A percentile compares a stretch with the other conserved stretches of the same genome.
These are phyloP conservation scores for Aspergillus piperis DNA, from an alignment of 2,329 filamentous ascomycete genomes.

Conservation along the genomic window DNA sequence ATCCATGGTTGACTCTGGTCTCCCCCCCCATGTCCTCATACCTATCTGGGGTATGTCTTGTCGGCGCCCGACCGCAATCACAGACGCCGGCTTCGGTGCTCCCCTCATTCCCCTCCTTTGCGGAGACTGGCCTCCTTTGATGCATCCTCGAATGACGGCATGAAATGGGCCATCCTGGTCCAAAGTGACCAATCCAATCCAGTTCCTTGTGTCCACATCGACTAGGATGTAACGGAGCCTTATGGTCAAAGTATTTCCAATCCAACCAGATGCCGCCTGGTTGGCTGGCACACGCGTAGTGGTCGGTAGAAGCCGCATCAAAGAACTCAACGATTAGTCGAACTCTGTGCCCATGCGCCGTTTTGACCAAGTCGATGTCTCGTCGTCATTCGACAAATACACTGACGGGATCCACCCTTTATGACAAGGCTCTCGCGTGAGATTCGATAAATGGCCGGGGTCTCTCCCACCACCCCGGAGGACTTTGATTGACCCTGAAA, in stretches of 20 bases:
- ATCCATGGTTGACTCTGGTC: neutral
- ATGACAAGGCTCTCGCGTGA: neutral
- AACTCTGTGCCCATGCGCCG: neutral
- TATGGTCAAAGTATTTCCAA: neutral
- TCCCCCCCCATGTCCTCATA: neutral
- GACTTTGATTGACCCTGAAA: neutral
- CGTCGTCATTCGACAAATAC: neutral
- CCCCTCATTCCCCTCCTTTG: neutral
- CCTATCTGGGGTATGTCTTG: neutral
- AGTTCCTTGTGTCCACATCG: neutral
- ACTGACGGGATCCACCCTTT: neutral
- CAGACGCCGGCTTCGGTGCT: neutral
- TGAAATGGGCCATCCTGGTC: neutral
- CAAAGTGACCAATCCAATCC: neutral
- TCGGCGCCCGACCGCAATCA: neutral
- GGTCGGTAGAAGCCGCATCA: neutral
- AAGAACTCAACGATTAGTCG: neutral
- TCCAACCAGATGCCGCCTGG: neutral
- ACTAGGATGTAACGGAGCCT: neutral
- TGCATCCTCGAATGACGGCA: neutral
- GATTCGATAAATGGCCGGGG: slow-evolving; percentile 1
- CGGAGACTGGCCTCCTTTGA: neutral
- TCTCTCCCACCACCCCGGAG: neutral
- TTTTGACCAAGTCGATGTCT: neutral
- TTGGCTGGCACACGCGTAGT: neutral